These are phyloP conservation scores for Penicillium sp. DNA, from an alignment of 2,329 filamentous ascomycete genomes.

Conservation along the genomic window DNA sequence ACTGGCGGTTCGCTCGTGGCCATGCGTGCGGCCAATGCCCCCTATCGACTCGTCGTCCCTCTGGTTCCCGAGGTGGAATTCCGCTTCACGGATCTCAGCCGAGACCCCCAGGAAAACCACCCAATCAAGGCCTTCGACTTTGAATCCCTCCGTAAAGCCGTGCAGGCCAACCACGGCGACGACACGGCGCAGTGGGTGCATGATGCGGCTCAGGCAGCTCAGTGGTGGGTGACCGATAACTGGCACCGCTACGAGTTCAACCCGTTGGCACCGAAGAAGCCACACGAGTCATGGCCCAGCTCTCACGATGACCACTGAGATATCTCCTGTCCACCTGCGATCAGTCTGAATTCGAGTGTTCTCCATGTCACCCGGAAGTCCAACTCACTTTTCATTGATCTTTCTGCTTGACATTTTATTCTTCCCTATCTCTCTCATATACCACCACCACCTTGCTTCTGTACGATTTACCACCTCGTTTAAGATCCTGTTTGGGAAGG, in stretches of 20 bases:
- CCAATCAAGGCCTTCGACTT: slow-evolving; percentile 30
- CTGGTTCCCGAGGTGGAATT: slow-evolving; percentile 64
- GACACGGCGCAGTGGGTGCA: slow-evolving; percentile 31
- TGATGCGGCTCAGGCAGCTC: slow-evolving; percentile 31
- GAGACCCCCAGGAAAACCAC: slow-evolving; percentile 32
- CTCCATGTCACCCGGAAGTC: no score
- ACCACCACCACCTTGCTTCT: not conserved
- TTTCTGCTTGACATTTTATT: no score
- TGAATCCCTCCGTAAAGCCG: slow-evolving; percentile 19
- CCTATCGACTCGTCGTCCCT: slow-evolving; percentile 62
- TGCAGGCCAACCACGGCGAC: slow-evolving; percentile 25
- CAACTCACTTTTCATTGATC: no score
- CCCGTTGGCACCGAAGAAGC: slow-evolving; percentile 5
- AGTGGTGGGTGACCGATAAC: slow-evolving; percentile 39
- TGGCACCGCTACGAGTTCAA: slow-evolving; percentile 16
- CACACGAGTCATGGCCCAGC: slow-evolving; percentile 3
- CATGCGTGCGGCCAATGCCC: slow-evolving; percentile 72
- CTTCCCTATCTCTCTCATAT: not conserved
- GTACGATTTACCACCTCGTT: slow-evolving; percentile 3
- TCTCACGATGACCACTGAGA: not conserved
- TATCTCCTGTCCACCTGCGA: no score
- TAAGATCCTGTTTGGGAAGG: no score
- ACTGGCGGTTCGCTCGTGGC: slow-evolving; percentile 46
- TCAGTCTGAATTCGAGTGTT: not conserved
- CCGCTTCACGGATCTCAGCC: slow-evolving; percentile 31